These are phyloP conservation scores for Pelargonium nanum DNA, from an alignment of 345 rosid genomes.

Conservation along the genomic window DNA sequence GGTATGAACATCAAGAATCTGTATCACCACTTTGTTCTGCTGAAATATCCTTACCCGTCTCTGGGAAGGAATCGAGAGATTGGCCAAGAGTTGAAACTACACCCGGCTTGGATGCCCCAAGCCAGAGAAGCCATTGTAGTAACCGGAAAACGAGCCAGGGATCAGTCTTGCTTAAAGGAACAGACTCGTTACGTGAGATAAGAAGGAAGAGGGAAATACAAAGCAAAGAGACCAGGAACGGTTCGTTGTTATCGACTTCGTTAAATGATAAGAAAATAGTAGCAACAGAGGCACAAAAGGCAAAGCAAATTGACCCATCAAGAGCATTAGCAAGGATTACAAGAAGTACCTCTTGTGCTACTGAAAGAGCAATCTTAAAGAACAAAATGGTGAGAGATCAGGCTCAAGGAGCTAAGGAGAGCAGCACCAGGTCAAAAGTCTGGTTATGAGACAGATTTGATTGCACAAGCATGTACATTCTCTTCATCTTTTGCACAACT, in stretches of 20 bases:
- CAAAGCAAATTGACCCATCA: conserved; percentile 17
- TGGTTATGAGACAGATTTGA: conserved; percentile 10
- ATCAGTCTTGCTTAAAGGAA: conserved; percentile 28
- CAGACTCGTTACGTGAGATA: conserved; percentile 24
- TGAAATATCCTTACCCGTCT: conserved; percentile 9
- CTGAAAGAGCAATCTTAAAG: conserved; percentile 9
- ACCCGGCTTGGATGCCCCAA: conserved; percentile 11
- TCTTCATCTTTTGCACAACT: too few relatives aligned
- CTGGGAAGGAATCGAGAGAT: conserved; percentile 11
- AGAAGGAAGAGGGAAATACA: conserved; percentile 25
- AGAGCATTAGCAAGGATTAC: conserved; percentile 24
- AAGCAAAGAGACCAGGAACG: conserved; percentile 27
- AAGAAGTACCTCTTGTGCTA: conserved; percentile 10
- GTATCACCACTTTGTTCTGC: neutral
- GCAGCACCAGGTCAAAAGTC: conserved; percentile 14
- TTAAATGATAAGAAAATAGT: conserved; percentile 16
- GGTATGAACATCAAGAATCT: conserved; percentile 8
- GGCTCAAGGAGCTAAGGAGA: conserved; percentile 8
- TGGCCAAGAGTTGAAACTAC: conserved; percentile 13
- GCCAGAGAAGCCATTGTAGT: conserved; percentile 13
- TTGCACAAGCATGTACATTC: neutral
- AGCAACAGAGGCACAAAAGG: conserved; percentile 14
- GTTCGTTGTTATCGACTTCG: conserved; percentile 11
- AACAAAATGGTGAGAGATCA: conserved; percentile 17
- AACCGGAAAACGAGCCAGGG: conserved; percentile 10